phyloP scores from a whole-genome alignment of 2,329 filamentous ascomycete genomes.

The Xylaria sp. region DNA sequence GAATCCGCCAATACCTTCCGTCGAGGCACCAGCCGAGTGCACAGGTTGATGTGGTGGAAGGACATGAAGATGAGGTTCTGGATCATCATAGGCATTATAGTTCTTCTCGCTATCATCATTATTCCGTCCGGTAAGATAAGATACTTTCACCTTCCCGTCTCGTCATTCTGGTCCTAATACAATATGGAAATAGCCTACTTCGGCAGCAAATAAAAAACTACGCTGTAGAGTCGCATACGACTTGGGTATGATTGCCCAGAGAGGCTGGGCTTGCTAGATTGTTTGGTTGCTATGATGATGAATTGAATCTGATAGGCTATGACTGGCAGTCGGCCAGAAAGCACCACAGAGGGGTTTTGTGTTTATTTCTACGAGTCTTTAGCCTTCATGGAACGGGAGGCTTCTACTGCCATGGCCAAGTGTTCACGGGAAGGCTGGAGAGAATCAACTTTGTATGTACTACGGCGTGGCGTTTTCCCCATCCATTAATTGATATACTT shows the following conservation, averaged over 20 bases:
- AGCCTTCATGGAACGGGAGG: conserved; percentile 47
- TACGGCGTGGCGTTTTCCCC: conserved; percentile 58
- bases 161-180: conserved; percentile 26
- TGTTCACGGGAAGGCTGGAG: conserved; percentile 38
- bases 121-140: conserved; percentile 82
- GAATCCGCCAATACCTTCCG: conserved; percentile 95
- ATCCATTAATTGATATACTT: conserved; percentile 58
- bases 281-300: conserved; percentile 50
- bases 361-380: conserved; percentile 47
- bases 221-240: conserved; percentile 40
- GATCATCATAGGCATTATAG: conserved; percentile 88
- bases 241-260: conserved; percentile 41
- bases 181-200: conserved; percentile 54
- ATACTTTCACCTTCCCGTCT: background rate
- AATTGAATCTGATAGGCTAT: conserved; percentile 50
- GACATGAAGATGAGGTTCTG: conserved; percentile 99
- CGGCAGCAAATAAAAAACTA: conserved; percentile 50
- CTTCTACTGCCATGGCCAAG: conserved; percentile 41
- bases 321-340: conserved; percentile 30
- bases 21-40: conserved; percentile 92
- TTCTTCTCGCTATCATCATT: conserved; percentile 93
- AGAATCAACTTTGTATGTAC: conserved; percentile 56
- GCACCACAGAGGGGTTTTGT: conserved; percentile 38
- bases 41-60: conserved; percentile 99
- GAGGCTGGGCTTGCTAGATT: conserved; percentile 41